phyloP scores from a whole-genome alignment of 495 filamentous ascomycete species.

The Schizothecium vesticola region DNA sequence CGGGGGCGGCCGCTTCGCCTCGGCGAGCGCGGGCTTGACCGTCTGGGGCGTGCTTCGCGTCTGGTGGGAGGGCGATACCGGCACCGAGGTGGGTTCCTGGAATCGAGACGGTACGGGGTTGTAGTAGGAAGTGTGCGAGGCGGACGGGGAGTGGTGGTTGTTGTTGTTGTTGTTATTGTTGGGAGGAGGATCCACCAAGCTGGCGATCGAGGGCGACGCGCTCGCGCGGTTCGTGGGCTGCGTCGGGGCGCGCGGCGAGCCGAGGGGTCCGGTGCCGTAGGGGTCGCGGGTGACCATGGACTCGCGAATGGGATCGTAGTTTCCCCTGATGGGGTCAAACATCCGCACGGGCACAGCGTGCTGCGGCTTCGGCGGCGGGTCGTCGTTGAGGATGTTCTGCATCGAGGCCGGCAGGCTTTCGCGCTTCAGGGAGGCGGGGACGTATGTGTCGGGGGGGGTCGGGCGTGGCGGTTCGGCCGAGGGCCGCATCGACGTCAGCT shows the following conservation, averaged over 20 bases:
- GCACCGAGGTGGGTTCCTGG: conserved; percentile 26
- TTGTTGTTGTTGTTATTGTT: no score
- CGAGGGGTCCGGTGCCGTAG: conserved; percentile 48
- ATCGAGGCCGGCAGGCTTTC: conserved; percentile 39
- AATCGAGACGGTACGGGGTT: conserved; percentile 25
- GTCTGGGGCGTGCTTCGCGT: conserved; percentile 25
- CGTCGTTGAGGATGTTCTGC: conserved; percentile 46
- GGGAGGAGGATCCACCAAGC: conserved; percentile 73
- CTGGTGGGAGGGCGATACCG: conserved; percentile 28
- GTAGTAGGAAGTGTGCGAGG: conserved; percentile 40
- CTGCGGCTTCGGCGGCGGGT: conserved; percentile 35
- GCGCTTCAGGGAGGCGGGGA: conserved; percentile 33
- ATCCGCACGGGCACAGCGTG: conserved; percentile 59
- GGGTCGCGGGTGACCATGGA: conserved; percentile 43
- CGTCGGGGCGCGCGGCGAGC: conserved; percentile 49
- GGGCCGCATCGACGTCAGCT: conserved; percentile 32
- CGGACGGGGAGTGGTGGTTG: conserved; percentile 39
- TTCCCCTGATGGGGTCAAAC: conserved; percentile 80
- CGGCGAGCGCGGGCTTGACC: conserved; percentile 31
- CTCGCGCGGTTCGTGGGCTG: conserved; percentile 61
- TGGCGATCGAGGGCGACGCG: conserved; percentile 83
- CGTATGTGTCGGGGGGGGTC: conserved; percentile 15
- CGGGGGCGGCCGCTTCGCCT: conserved; percentile 30
- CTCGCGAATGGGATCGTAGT: conserved; percentile 53
- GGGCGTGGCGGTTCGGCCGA: conserved; percentile 26